Percentiles rank a stretch among this genome's conserved stretches.
Conservation (phyloP, 2,329 filamentous ascomycete genomes). For the Paraphaeosphaeria sporulosa region DNA sequence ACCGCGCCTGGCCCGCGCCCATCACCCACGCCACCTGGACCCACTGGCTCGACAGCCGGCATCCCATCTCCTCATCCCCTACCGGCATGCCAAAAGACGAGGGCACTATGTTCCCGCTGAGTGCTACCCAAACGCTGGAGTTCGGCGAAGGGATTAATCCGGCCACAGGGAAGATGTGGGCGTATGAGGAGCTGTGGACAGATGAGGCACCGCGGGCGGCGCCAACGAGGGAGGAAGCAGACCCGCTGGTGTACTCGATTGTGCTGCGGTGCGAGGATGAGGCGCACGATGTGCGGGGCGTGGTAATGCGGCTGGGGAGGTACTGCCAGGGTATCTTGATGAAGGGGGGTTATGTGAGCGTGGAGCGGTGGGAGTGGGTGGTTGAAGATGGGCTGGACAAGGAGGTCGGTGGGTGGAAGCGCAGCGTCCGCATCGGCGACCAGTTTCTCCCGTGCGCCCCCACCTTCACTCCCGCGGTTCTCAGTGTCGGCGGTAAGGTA, state of each 20-base stretch:
- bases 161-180: slow-evolving; percentile 55
- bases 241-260: slow-evolving; percentile 30
- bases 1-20: slow-evolving; percentile 5
- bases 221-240: neutral
- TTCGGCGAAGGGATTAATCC: slow-evolving; percentile 68
- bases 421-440: slow-evolving; percentile 48
- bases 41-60: slow-evolving; percentile 68
- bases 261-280: slow-evolving; percentile 53
- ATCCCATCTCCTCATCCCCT: slow-evolving; percentile 37
- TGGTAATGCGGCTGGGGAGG: slow-evolving; percentile 62
- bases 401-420: slow-evolving; percentile 41
- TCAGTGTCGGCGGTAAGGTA: slow-evolving; percentile 42
- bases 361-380: slow-evolving; percentile 64
- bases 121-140: slow-evolving; percentile 52
- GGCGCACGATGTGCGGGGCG: slow-evolving; percentile 51
- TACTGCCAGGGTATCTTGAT: slow-evolving; percentile 65
- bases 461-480: slow-evolving; percentile 39
- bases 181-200: slow-evolving; percentile 74
- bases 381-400: slow-evolving; percentile 4
- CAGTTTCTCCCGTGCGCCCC: slow-evolving; percentile 51
- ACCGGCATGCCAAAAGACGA: slow-evolving; percentile 56
- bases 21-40: slow-evolving; percentile 55
- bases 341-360: slow-evolving; percentile 51
- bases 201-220: slow-evolving; percentile 49
- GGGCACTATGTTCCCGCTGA: slow-evolving; percentile 62